Base-by-base conservation (phyloP, 2,329 filamentous ascomycete species). In the Blumeriella jaapii region DNA sequence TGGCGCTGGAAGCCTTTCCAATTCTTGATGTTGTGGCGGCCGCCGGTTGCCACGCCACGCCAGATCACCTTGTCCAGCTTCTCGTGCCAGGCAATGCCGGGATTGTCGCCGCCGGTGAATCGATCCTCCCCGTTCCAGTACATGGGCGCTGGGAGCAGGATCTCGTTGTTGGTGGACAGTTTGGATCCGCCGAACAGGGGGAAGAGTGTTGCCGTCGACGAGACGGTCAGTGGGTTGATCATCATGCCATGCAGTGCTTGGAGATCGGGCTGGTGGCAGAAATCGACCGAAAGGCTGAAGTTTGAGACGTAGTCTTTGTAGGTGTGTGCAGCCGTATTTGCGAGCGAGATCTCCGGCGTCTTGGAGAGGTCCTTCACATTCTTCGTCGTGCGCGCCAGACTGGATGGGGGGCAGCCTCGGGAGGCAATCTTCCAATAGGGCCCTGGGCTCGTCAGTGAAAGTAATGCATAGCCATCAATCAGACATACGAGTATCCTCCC, bases 21-120 rank as follows among this genome's bases (percentile, higher is more conserved):
- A 31, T 64, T 73, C 6, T 64, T 14, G 59, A 56, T 10, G 58
- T 3, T 53, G 45, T 40, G 63, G 56, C 56, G 58, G 57, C 74
- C 77, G 4, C 74, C 77, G 2, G 74, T 76, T 2, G 71, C 73
- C 2, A 72, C 69, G 32, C 77, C 77, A 16, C 77, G 70, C 77
- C 77, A 82, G 19, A 78, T 60, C 18, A 74, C 58, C 6, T 61
- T 61, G 32, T 69, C 59, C 20, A 58, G 58, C 57, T 82, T 82
- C 14, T 63, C 49, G 1, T 59, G 51, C 77, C 78, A 80, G 2
- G 60, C 52, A 3, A 64, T 58, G 23, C 76, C 75, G 10, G 28
- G 32, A 12, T 34, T 25, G 7, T 34, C 18, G 30, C 69, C 67
- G 31, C 74, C 75, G 2, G 67, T 67, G 53, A 78, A 79, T 29